Evolutionary conservation across 1,139 yeast genomes (phyloP).

Genomic region (Protomyces macrosporus): DNA sequence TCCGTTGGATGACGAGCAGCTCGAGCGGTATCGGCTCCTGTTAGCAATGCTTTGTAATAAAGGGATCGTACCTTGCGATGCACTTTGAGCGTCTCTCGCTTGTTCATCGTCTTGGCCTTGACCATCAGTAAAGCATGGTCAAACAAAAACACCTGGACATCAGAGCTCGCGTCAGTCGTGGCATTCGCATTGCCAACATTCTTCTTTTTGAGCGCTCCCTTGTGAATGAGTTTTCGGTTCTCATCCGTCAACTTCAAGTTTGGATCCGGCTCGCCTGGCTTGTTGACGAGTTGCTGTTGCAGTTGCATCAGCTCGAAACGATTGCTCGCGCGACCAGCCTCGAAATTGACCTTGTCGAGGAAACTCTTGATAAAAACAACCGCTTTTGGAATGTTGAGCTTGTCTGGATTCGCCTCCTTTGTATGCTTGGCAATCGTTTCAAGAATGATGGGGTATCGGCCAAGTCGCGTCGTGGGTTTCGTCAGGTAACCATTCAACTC

Average conservation of each 20-base stretch:
- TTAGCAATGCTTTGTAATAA: background rate
- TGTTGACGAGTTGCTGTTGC: constrained; percentile 65
- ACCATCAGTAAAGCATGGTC: constrained; percentile 86
- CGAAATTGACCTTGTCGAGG: constrained; percentile 74
- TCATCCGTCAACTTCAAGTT: constrained; percentile 80
- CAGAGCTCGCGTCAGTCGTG: constrained; percentile 68
- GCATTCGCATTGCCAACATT: constrained; percentile 39
- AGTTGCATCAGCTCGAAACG: constrained; percentile 82
- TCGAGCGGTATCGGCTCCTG: constrained; percentile 81
- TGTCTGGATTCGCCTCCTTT: constrained; percentile 67
- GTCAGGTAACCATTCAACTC: constrained; percentile 90
- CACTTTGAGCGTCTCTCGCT: constrained; percentile 86
- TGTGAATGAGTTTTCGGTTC: constrained; percentile 70
- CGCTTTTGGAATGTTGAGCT: constrained; percentile 64
- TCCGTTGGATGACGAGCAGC: constrained; percentile 65
- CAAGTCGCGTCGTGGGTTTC: constrained; percentile 94
- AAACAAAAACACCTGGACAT: constrained; percentile 69
- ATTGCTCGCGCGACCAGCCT: constrained; percentile 92
- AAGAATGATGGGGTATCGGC: constrained; percentile 80
- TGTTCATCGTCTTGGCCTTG: constrained; percentile 78
- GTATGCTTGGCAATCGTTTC: constrained; percentile 82
- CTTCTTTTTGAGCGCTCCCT: constrained; percentile 69
- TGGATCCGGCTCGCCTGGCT: constrained; percentile 73
- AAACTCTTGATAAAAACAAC: constrained; percentile 70
- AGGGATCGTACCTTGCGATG: constrained; percentile 52